phyloP scores from a whole-genome alignment of 2,329 filamentous ascomycete genomes.

The Aspergillus ochraceoroseus region DNA sequence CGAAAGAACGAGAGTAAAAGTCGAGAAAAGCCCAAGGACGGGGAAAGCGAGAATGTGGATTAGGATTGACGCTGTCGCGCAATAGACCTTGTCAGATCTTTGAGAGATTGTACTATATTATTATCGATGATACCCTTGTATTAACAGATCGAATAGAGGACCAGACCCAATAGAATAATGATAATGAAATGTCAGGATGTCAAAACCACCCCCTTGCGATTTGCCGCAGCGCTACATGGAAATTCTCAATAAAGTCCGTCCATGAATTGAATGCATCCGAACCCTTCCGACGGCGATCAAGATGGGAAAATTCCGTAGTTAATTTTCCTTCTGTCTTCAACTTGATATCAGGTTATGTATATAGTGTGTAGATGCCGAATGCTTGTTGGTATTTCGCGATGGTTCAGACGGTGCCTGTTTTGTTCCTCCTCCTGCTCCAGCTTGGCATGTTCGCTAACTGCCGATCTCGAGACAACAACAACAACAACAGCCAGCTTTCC shows the following conservation, averaged over 20 bases:
- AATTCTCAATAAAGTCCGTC: no score
- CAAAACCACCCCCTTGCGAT: no score
- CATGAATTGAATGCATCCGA: no score
- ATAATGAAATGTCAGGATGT: no score
- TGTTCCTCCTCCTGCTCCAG: constrained; percentile 12
- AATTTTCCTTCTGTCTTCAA: no score
- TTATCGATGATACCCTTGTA: constrained; percentile 12
- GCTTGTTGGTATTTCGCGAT: no score
- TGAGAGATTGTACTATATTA: not conserved
- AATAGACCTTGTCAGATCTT: not conserved
- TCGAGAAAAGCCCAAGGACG: not conserved
- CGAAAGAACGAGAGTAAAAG: not conserved
- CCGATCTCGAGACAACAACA: constrained; percentile 24
- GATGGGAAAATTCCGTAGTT: no score
- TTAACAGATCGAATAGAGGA: constrained; percentile 3
- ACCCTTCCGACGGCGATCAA: no score
- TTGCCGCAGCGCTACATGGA: no score
- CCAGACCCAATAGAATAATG: not conserved
- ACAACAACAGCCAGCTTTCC: constrained; percentile 4
- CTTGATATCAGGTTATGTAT: no score
- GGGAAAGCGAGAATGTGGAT: not conserved
- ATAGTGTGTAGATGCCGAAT: constrained; percentile 8
- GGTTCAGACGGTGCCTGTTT: constrained; percentile 25
- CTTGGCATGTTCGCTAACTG: constrained; percentile 31
- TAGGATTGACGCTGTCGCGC: not conserved